phyloP scores from a whole-genome alignment of 352 stramenopile genomes.

The Pythium folliculosum region DNA sequence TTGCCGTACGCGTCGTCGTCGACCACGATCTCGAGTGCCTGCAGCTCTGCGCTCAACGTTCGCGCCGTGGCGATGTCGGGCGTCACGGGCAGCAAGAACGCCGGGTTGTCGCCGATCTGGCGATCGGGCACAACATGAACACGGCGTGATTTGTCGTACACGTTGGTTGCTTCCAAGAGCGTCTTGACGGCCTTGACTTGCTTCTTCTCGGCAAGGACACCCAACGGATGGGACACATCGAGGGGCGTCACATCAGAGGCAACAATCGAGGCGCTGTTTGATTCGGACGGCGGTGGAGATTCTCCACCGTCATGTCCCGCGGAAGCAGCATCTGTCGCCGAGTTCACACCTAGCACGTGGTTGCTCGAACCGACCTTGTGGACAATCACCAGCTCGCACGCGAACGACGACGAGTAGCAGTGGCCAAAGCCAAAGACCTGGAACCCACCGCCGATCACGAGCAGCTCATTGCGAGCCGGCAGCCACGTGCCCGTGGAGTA shows the following conservation, averaged over 20 bases:
- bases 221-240: constrained; percentile 23
- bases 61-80: constrained; percentile 37
- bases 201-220: constrained; percentile 50
- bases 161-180: constrained; percentile 49
- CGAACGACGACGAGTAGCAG: constrained; percentile 68
- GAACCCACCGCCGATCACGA: constrained; percentile 73
- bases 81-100: constrained; percentile 69
- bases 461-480: constrained; percentile 31
- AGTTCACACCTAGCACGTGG: neutral
- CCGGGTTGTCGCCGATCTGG: constrained; percentile 24
- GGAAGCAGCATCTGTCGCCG: neutral
- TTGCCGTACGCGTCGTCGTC: constrained; percentile 72
- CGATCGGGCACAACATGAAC: constrained; percentile 47
- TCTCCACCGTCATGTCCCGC: neutral
- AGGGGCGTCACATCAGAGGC: constrained; percentile 1
- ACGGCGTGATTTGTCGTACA: constrained; percentile 84
- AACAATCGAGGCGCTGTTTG: neutral
- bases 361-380: constrained; percentile 17
- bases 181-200: constrained; percentile 84
- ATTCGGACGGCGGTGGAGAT: constrained; percentile 7
- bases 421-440: constrained; percentile 87
- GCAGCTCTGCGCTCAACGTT: constrained; percentile 33
- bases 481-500: constrained; percentile 62
- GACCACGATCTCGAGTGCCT: constrained; percentile 38
- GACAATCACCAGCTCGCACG: constrained; percentile 51